Percentiles rank a stretch among this genome's conserved stretches.
Evolutionary conservation across 192 early-diverging fungal genomes (phyloP).

Genomic region (Coemansia furcata): DNA sequence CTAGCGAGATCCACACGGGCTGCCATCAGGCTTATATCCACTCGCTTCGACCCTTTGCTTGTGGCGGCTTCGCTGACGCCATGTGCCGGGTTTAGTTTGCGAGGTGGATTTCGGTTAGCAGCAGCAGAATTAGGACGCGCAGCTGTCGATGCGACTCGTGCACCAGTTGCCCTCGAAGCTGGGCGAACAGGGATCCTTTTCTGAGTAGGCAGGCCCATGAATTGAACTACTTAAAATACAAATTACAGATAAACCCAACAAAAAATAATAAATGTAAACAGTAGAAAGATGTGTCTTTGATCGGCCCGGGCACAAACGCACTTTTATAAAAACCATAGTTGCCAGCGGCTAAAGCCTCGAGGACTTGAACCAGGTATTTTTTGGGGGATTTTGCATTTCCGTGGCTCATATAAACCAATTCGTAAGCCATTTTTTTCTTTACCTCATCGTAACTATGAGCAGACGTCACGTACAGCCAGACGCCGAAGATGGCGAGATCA

Average conservation of each 20-base stretch:
- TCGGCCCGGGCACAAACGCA: background rate
- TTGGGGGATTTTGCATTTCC: background rate
- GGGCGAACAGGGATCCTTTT: background rate
- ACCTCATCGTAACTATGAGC: background rate
- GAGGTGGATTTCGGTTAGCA: background rate
- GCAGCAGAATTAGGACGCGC: constrained; percentile 1
- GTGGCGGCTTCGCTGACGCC: background rate
- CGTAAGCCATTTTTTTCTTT: background rate
- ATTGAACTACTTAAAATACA: background rate
- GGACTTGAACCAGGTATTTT: background rate
- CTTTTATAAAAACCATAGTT: background rate
- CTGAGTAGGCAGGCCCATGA: constrained; percentile 1
- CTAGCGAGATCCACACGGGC: constrained; percentile 28
- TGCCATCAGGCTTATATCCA: constrained; percentile 11
- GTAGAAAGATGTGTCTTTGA: background rate
- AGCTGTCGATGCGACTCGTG: background rate
- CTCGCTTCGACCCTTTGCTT: background rate
- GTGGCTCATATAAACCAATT: no score
- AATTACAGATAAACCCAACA: background rate
- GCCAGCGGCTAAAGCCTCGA: background rate
- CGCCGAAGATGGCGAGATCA: constrained; percentile 41
- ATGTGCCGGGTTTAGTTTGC: background rate
- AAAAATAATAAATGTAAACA: background rate
- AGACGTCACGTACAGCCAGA: constrained; percentile 3
- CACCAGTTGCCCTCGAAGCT: constrained; percentile 5